Evolutionary conservation across 2,329 filamentous ascomycete species (phyloP), one percentile per base, ranked within the genome.

Genomic region (Colletotrichum simmondsii): DNA sequence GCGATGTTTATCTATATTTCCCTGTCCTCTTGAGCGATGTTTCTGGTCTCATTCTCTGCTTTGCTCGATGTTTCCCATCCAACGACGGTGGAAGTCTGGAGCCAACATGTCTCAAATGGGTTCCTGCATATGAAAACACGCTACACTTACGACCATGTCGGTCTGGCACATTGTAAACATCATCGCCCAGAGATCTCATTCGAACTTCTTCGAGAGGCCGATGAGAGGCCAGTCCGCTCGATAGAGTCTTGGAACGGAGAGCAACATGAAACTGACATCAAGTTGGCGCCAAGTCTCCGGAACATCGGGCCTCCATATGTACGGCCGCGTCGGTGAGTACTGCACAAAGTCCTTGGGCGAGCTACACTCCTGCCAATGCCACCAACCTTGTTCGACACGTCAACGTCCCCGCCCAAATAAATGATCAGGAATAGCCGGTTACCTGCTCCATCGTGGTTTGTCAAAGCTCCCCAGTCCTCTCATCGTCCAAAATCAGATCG

Each of bases 51-150:
- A 46, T 57, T 58, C 53, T 37, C 63, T 32, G 52, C 16, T 37
- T 35, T 32, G 49, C 32, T 53, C 22, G 30, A 16, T 42, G 12
- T 30, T 6, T 7, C 32, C 42, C 19, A 26, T 63, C 8, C 19
- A 11, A 63, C 22, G 10, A 42, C 3, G 19, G 19, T 4, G 19
- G 22, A 68, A 30, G 30, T 53, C 26, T 16, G 30, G 16, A 58
- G 30, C 14, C 12, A 16, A 46, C 2, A 63, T 68, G 65, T 68
- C 58, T 63, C 35, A 71, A 58, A 68, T 22, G 65, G 52, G 65
- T 54, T 64, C 65, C 65, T 72, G 69, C 69, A 72, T 57, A 26
- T 69, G 35, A 42, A 59, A 63, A 46, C 22, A 42, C 59, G 22
- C 22, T 42, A 56, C 49, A 30, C 26, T 12, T 24, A 53, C 26